phyloP scores from a whole-genome alignment of 2,329 filamentous ascomycete species.

The Gaeumannomyces tritici region DNA sequence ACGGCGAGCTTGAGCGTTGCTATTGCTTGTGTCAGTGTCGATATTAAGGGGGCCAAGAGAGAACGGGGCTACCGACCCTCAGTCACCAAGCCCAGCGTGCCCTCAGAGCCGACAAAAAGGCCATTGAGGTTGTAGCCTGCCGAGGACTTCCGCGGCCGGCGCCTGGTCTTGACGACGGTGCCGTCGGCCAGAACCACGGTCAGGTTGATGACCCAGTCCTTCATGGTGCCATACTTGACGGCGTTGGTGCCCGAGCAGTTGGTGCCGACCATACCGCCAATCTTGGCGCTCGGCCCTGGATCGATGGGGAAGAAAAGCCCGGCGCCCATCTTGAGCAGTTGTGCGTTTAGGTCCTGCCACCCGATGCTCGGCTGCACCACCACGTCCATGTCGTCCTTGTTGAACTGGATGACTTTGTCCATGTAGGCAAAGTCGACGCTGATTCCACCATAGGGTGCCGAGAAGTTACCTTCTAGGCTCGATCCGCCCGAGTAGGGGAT shows the following conservation, averaged over 20 bases:
- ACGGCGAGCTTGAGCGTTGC: slow-evolving; percentile 73
- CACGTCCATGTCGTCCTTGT: slow-evolving; percentile 84
- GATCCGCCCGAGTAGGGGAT: slow-evolving; percentile 81
- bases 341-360: slow-evolving; percentile 83
- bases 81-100: slow-evolving; percentile 82
- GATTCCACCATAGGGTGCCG: slow-evolving; percentile 75
- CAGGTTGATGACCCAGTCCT: slow-evolving; percentile 77
- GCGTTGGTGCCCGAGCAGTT: slow-evolving; percentile 73
- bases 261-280: slow-evolving; percentile 76
- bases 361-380: slow-evolving; percentile 84
- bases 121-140: slow-evolving; percentile 77
- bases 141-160: slow-evolving; percentile 69
- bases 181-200: slow-evolving; percentile 75
- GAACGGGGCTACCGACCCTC: slow-evolving; percentile 38
- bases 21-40: slow-evolving; percentile 9
- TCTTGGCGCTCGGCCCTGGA: slow-evolving; percentile 63
- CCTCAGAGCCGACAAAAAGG: slow-evolving; percentile 77
- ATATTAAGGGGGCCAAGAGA: neutral
- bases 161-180: slow-evolving; percentile 67
- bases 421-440: slow-evolving; percentile 85
- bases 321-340: slow-evolving; percentile 55
- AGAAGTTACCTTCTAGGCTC: slow-evolving; percentile 83
- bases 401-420: slow-evolving; percentile 70
- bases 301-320: slow-evolving; percentile 89
- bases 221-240: slow-evolving; percentile 77